These are phyloP conservation scores for Guadua angustifolia DNA, from an alignment of 176 grass and related monocot species.

Conservation along the genomic window DNA sequence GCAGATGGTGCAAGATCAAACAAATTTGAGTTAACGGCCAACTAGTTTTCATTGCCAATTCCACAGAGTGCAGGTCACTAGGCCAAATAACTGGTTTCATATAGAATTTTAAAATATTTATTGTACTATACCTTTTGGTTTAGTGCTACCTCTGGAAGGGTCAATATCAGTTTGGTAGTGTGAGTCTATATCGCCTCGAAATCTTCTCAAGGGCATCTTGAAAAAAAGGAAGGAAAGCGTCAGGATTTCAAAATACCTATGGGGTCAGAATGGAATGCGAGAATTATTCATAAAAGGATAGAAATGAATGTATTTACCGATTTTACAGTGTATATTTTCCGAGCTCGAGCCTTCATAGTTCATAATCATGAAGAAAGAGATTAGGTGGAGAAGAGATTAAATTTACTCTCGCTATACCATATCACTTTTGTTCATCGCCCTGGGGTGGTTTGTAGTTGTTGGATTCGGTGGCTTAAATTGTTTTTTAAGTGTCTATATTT, in stretches of 20 bases:
- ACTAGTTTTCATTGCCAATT: neutral
- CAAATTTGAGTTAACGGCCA: conserved; percentile 24
- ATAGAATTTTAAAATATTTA: conserved; percentile 11
- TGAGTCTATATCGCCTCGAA: neutral
- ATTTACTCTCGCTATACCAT: neutral
- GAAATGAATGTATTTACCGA: conserved; percentile 6
- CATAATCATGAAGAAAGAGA: conserved; percentile 23
- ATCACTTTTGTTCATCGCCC: conserved; percentile 12
- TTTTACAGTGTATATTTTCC: conserved; percentile 13
- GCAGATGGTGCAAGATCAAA: conserved; percentile 6
- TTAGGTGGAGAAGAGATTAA: neutral
- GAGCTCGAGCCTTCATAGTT: neutral
- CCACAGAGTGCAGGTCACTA: neutral
- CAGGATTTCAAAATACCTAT: conserved; percentile 15
- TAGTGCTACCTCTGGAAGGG: conserved; percentile 21
- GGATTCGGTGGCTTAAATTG: neutral
- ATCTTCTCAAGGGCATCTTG: conserved; percentile 36
- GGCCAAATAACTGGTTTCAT: conserved; percentile 9
- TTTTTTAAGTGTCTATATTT: neutral
- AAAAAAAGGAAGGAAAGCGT: conserved; percentile 16
- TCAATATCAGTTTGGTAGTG: conserved; percentile 20
- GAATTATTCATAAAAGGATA: neutral
- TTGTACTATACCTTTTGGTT: conserved; percentile 40
- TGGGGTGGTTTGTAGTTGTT: conserved; percentile 23
- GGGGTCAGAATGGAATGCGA: neutral